Base-by-base conservation (phyloP, 306 rosid species). In the Pyrus bretschneideri region DNA sequence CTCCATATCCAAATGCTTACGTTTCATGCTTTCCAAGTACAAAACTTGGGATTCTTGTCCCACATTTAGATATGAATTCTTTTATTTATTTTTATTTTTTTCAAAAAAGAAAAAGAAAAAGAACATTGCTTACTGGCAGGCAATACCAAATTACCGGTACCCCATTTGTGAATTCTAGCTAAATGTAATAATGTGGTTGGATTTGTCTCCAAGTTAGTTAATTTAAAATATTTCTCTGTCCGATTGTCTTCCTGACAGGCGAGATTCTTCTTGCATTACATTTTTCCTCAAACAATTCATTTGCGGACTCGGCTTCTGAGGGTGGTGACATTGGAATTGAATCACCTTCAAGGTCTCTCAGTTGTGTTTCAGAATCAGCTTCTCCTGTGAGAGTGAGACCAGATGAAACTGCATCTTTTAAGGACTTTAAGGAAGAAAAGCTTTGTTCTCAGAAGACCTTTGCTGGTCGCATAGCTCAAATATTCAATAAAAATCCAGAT, bases 401-500 rank as follows among this genome's bases (percentile, higher is more conserved):
- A 75, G 93, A 88, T 23, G 97, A 94, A 58, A 38, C 60, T 10
- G n/a, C 62, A 38, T 70, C 76, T 33, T 67, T 79, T 9, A 94
- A 78, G 90, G 98, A 76, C 42, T 67, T 79, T 9, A 94, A 78
- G 90, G 98, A 94, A 61, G 93, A 89, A 6, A 88, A 85, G 81
- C 6, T 71, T 18, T 31, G 23, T 79, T 11, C 72, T n/a, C 97
- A 93, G 84, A 94, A 79, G 70, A 66, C 93, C 49, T 46, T 94
- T 69, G 93, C 97, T 6, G 90, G 87, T 73, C 85, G 93, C 69
- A 22, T 91, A 81, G 94, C 89, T 71, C 96, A 90, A 63, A 89
- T 94, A 18, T 91, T 94, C 73, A 89, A 79, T 44, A 94, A 84
- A 80, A 80, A 82, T 79, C 33, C 80, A 42, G 98, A 92, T 10